Percentiles rank a stretch among this genome's conserved stretches.
Evolutionary conservation across 768 basidiomycete species (phyloP).

Genomic region (Naematelia encephala): DNA sequence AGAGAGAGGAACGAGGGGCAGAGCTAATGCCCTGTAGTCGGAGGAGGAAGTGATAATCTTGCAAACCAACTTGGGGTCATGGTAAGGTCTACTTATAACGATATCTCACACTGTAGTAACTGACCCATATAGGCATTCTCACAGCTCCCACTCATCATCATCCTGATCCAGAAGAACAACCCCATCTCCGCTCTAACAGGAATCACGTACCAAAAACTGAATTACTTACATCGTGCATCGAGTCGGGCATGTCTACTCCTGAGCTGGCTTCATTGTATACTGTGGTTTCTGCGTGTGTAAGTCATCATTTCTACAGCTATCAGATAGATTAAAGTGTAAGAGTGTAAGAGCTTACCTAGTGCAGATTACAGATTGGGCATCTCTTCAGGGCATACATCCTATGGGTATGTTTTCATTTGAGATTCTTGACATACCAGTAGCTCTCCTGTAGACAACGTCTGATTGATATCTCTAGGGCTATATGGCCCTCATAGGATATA

Average conservation of each 20-base stretch:
- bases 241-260: constrained; percentile 38
- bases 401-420: constrained; percentile 16
- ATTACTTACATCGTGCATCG: constrained; percentile 50
- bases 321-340: too few relatives aligned
- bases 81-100: too few relatives aligned
- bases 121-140: constrained; percentile 29
- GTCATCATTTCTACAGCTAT: too few relatives aligned
- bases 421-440: neutral
- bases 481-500: constrained; percentile 33
- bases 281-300: constrained; percentile 28
- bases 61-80: constrained; percentile 25
- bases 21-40: neutral
- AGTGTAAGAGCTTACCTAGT: too few relatives aligned
- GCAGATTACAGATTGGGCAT: constrained; percentile 3
- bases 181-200: constrained; percentile 59
- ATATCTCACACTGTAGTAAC: too few relatives aligned
- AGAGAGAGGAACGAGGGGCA: too few relatives aligned
- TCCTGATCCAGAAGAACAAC: constrained; percentile 64
- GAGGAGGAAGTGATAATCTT: neutral
- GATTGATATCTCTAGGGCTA: constrained; percentile 21
- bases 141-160: constrained; percentile 60
- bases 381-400: constrained; percentile 21
- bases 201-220: constrained; percentile 58
- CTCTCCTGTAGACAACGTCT: neutral
- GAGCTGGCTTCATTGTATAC: constrained; percentile 34